Percentiles rank a stretch among this genome's conserved stretches.
These are phyloP conservation scores for Penicillium frequentans DNA, from an alignment of 2,329 filamentous ascomycete genomes.

Conservation along the genomic window DNA sequence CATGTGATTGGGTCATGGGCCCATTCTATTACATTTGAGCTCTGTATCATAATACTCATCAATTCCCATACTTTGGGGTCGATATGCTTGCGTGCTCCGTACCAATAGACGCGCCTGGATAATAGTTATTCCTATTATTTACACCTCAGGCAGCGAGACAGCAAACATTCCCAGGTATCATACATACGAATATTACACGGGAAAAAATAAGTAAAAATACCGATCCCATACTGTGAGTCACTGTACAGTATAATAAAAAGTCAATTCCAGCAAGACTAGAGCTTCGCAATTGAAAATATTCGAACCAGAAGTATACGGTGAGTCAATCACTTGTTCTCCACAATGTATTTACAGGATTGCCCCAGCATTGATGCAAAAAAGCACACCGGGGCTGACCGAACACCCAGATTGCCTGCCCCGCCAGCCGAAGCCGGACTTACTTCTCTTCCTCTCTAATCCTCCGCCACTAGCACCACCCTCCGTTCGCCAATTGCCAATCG, in stretches of 20 bases:
- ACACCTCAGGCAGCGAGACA: not conserved
- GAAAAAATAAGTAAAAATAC: not conserved
- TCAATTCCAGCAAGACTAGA: not conserved
- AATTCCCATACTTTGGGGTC: not conserved
- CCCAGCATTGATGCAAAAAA: not conserved
- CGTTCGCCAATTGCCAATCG: constrained; percentile 10
- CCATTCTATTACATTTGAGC: not conserved
- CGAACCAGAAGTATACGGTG: not conserved
- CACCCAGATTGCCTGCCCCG: constrained; percentile 16
- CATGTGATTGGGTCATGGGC: not conserved
- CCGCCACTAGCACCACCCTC: constrained; percentile 13
- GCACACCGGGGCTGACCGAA: constrained; percentile 16
- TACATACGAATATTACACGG: not conserved
- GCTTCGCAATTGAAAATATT: not conserved
- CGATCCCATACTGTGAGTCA: not conserved
- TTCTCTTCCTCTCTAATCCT: constrained; percentile 16
- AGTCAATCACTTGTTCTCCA: not conserved
- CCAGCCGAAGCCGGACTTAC: constrained; percentile 21
- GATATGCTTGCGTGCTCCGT: not conserved
- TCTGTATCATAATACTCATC: too few species aligned
- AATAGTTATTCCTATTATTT: not conserved
- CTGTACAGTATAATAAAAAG: not conserved
- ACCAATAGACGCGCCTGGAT: not conserved
- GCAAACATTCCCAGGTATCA: not conserved
- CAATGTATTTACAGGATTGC: not conserved